Evolutionary conservation across 1,284 basidiomycete genomes (phyloP).

Genomic region (Schizopora paradoxa): DNA sequence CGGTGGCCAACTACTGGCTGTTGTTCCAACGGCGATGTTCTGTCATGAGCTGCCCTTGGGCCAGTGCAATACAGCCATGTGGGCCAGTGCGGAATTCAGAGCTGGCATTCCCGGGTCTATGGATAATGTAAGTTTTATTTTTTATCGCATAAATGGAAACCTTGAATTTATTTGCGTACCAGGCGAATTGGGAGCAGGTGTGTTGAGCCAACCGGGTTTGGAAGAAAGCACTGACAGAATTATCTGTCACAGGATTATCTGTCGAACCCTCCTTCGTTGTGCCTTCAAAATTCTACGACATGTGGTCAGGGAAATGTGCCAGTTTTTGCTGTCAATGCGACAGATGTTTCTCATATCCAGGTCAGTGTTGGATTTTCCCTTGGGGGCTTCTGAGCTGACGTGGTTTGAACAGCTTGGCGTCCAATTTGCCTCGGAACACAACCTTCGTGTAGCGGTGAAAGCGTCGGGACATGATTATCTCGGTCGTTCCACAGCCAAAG

Average conservation of each 20-base stretch:
- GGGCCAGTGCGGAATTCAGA: constrained; percentile 4
- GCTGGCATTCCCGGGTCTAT: constrained; percentile 4
- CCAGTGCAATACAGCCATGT: background rate
- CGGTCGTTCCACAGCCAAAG: constrained; percentile 29
- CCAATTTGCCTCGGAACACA: constrained; percentile 20
- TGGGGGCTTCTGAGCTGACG: too few species aligned
- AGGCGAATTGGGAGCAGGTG: too few species aligned
- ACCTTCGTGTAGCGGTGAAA: constrained; percentile 29
- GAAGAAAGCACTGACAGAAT: background rate
- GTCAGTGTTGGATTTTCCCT: too few species aligned
- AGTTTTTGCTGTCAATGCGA: constrained; percentile 23
- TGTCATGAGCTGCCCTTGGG: constrained; percentile 2
- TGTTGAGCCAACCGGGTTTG: too few species aligned
- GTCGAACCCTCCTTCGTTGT: constrained; percentile 19
- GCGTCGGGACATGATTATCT: constrained; percentile 30
- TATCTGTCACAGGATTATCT: constrained; percentile 3
- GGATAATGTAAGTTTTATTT: constrained; percentile 1
- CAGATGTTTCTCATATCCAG: constrained; percentile 20
- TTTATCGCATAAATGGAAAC: background rate
- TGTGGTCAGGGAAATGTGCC: constrained; percentile 23
- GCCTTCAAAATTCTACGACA: constrained; percentile 18
- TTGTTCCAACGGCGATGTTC: constrained; percentile 7
- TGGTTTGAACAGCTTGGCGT: constrained; percentile 24
- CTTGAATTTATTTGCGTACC: constrained; percentile 5
- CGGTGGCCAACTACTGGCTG: background rate